phyloP scores from a whole-genome alignment of 345 rosid species.

The Syzygium jambos region DNA sequence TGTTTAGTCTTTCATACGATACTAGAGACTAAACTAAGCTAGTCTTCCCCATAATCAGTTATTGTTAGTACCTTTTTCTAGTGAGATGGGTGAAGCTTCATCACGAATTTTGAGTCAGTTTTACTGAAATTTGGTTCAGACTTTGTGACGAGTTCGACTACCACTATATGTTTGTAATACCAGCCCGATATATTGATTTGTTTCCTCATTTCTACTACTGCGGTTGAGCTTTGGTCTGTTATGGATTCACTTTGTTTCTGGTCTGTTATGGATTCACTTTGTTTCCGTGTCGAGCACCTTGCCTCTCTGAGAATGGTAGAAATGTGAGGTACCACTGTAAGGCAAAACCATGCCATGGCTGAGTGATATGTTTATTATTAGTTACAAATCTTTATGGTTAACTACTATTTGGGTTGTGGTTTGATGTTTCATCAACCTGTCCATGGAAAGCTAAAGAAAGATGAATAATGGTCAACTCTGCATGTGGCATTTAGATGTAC shows the following conservation, averaged over 20 bases:
- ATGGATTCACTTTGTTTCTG: neutral
- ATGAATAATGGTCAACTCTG: neutral
- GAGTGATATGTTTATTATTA: neutral
- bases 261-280: neutral
- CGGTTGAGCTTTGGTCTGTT: neutral
- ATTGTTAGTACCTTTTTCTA: neutral
- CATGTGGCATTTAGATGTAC: neutral
- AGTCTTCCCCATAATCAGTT: neutral
- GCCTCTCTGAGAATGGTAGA: neutral
- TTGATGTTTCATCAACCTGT: neutral
- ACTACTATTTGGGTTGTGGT: neutral
- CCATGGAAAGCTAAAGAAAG: neutral
- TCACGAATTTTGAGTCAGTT: neutral
- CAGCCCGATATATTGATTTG: neutral
- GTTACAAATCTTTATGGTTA: neutral
- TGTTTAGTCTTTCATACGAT: neutral
- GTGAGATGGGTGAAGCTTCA: neutral
- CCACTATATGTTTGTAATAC: neutral
- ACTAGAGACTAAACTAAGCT: neutral
- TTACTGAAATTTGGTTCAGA: neutral
- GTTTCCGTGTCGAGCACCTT: neutral
- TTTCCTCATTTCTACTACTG: neutral
- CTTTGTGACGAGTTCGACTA: neutral
- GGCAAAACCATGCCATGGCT: neutral
- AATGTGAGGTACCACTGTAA: neutral